These are phyloP conservation scores for Nitzschia sp. DNA, from an alignment of 108 stramenopile species.

Conservation along the genomic window DNA sequence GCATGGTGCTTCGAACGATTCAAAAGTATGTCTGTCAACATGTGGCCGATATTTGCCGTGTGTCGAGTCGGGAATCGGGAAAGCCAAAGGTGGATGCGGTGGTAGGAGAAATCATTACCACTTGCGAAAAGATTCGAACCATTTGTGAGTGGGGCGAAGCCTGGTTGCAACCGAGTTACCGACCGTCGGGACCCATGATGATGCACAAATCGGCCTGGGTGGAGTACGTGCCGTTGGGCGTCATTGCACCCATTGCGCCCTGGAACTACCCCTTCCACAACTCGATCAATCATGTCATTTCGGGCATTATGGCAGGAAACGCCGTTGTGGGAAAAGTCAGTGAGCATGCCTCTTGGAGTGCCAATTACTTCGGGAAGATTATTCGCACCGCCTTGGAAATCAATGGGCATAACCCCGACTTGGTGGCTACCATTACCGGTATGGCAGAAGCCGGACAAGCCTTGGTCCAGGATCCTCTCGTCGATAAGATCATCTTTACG, in stretches of 20 bases:
- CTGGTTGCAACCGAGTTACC: slow-evolving; percentile 73
- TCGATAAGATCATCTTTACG: slow-evolving; percentile 99
- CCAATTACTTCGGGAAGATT: slow-evolving; percentile 78
- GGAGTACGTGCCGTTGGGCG: slow-evolving; percentile 96
- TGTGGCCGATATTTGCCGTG: slow-evolving; percentile 87
- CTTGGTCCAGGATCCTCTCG: slow-evolving; percentile 78
- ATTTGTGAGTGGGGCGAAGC: slow-evolving; percentile 86
- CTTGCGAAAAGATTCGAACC: slow-evolving; percentile 95
- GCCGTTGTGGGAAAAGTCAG: slow-evolving; percentile 96
- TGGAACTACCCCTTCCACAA: slow-evolving; percentile 99
- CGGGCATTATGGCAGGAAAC: slow-evolving; percentile 96
- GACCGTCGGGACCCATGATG: slow-evolving; percentile 92
- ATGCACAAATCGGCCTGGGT: slow-evolving; percentile 95
- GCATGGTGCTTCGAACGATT: slow-evolving; percentile 89
- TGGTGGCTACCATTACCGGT: slow-evolving; percentile 92
- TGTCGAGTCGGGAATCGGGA: slow-evolving; percentile 89
- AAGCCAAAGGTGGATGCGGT: slow-evolving; percentile 89
- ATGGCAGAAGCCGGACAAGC: slow-evolving; percentile 93
- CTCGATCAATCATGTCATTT: slow-evolving; percentile 92
- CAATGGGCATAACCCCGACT: slow-evolving; percentile 89
- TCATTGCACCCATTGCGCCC: slow-evolving; percentile 96
- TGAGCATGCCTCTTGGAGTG: slow-evolving; percentile 93
- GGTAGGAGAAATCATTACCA: slow-evolving; percentile 96
- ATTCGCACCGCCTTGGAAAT: slow-evolving; percentile 80
- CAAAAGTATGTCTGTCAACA: slow-evolving; percentile 88